These are phyloP conservation scores for Nicotiana otophora DNA, from an alignment of 257 asterid genomes.

Conservation along the genomic window DNA sequence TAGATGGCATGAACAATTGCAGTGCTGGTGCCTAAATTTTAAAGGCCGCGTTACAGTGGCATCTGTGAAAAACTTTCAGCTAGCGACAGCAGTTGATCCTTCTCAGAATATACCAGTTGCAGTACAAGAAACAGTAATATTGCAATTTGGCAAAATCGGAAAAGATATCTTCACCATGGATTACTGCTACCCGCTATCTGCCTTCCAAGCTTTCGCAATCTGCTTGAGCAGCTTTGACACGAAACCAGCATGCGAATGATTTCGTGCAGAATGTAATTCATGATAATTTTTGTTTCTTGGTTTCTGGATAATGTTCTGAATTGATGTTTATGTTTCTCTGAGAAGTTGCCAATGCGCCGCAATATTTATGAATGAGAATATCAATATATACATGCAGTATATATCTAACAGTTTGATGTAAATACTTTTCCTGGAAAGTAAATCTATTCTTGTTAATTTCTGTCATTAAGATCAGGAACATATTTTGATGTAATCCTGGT, in stretches of 20 bases:
- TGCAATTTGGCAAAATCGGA: slow-evolving; percentile 24
- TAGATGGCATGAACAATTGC: slow-evolving; percentile 25
- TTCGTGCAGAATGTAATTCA: not conserved
- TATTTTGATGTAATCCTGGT: not conserved
- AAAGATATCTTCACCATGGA: slow-evolving; percentile 24
- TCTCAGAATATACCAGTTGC: slow-evolving; percentile 12
- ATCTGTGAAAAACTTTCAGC: slow-evolving; percentile 20
- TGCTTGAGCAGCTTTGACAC: slow-evolving; percentile 24
- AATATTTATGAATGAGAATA: not conserved
- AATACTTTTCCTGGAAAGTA: not conserved
- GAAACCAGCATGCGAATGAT: slow-evolving; percentile 18
- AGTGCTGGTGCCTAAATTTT: slow-evolving; percentile 24
- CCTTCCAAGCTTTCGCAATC: slow-evolving; percentile 24
- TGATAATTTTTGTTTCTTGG: not conserved
- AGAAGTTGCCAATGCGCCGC: not conserved
- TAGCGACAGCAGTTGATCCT: slow-evolving; percentile 10
- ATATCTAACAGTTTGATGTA: not conserved
- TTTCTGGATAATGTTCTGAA: not conserved
- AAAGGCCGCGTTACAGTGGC: slow-evolving; percentile 22
- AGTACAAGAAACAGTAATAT: slow-evolving; percentile 15
- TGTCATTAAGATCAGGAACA: not conserved
- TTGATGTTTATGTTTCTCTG: not conserved
- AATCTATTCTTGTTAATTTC: not conserved
- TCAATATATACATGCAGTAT: not conserved
- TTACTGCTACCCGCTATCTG: slow-evolving; percentile 20